These are phyloP conservation scores for Calonectria leucothoes DNA, from an alignment of 2,329 filamentous ascomycete species.

Conservation along the genomic window DNA sequence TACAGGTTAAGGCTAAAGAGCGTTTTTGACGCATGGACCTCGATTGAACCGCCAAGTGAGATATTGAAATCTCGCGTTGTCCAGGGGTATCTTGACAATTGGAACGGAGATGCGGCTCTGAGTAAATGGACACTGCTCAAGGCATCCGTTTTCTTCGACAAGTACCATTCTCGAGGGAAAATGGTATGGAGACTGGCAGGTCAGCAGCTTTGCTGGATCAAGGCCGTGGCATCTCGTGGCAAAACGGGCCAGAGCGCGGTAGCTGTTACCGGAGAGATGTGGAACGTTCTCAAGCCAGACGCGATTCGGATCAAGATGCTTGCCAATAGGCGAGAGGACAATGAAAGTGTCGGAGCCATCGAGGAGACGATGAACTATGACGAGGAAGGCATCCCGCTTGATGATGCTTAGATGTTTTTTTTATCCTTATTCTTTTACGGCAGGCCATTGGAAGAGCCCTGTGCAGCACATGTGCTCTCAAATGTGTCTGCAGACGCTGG, in stretches of 20 bases:
- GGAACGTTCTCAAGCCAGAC: conserved; percentile 51
- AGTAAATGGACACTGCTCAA: conserved; percentile 62
- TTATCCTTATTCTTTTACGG: neutral
- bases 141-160: conserved; percentile 60
- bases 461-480: neutral
- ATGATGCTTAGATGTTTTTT: conserved; percentile 40
- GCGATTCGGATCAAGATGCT: conserved; percentile 41
- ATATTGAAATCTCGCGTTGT: conserved; percentile 40
- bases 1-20: conserved; percentile 45
- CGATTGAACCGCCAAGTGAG: conserved; percentile 51
- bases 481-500: neutral
- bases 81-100: conserved; percentile 41
- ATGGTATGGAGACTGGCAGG: conserved; percentile 63
- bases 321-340: conserved; percentile 31
- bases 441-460: neutral
- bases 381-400: conserved; percentile 43
- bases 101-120: conserved; percentile 38
- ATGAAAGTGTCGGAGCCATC: conserved; percentile 36
- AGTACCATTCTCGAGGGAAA: conserved; percentile 41
- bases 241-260: conserved; percentile 34
- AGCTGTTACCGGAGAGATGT: conserved; percentile 50
- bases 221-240: conserved; percentile 46
- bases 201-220: conserved; percentile 60
- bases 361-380: conserved; percentile 45
- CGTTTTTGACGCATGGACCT: conserved; percentile 55